Base-by-base conservation (phyloP, 225 moss, liverwort and hornwort species). In the Asterella californica region DNA sequence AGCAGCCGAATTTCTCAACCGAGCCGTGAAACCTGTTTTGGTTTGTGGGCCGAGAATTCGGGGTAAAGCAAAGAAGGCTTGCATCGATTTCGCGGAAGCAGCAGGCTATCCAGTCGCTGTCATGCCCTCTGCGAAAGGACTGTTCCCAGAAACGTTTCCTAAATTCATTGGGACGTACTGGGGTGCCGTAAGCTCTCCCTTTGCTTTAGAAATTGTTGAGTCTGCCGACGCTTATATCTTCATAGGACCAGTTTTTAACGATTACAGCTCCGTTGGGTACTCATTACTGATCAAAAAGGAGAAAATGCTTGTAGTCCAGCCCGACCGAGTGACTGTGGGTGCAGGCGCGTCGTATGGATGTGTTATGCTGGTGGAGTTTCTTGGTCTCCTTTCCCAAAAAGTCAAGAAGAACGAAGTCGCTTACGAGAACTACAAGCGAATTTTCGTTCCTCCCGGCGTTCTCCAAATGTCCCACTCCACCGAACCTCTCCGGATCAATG, bases 51-150 rank as follows among this genome's bases (percentile, higher is more conserved):
- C 92, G 0, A 90, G 87, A 60, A 7, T 92, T 29, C 86, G 88
- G 67, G 79, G 88, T 0, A 85, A 84, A 72, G 89, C 89, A 11
- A 82, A 82, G 50, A 74, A 79, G 32, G 90, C 88, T 10, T 81
- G 85, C 24, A 77, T 85, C 33, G 86, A 85, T 6, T 83, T 92
- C 46, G 90, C 90, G 0, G 81, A 92, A 60, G 89, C 86, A 14
- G 83, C 71, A 8, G 90, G 92, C 19, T 92, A 86, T 79, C 90
- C 89, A 0, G 79, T 89, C 24, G 92, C 92, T 61, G 78, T 76
- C 22, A 92, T 92, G 92, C 90, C 92, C 30, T 86, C 89, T 30
- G 89, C 86, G 0, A 92, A 92, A 80, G 92, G 92, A 21, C 85
- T 82, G 64, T 81, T 89, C 29, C 85, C 82, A 10, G 92, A 92